Conservation (phyloP, 73 alveolate species). For the Paramecium primaurelia region DNA sequence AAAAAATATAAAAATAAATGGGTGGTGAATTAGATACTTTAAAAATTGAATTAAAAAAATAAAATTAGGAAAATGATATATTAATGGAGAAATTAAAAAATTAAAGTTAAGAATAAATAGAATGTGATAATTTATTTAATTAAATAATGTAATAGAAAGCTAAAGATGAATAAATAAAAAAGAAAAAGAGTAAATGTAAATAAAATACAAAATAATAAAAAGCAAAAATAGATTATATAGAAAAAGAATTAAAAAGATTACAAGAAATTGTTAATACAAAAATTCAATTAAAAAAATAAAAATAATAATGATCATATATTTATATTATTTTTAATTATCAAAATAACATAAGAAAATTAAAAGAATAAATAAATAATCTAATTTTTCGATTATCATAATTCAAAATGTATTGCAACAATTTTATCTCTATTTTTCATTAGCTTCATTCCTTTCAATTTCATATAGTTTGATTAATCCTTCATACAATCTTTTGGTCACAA, state of each 20-base stretch:
- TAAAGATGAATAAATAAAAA: not conserved
- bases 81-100: not conserved
- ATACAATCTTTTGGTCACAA: not conserved
- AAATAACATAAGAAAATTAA: not conserved
- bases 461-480: not conserved
- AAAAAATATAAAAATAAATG: not conserved
- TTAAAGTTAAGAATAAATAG: not conserved
- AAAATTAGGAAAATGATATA: not conserved
- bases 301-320: not conserved
- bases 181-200: not conserved
- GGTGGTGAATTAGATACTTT: not conserved
- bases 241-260: not conserved
- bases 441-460: not conserved
- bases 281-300: not conserved
- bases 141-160: not conserved
- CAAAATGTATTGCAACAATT: conserved; percentile 14
- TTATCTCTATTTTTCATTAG: not conserved
- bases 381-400: not conserved
- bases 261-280: not conserved
- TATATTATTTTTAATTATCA: not conserved
- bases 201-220: not conserved
- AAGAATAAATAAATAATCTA: not conserved
- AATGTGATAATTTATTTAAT: not conserved
- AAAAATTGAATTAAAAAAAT: not conserved
- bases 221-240: not conserved